Percentiles rank a stretch among this genome's conserved stretches.
Conservation (phyloP, 2,329 filamentous ascomycete species). For the Dendryphion nanum region DNA sequence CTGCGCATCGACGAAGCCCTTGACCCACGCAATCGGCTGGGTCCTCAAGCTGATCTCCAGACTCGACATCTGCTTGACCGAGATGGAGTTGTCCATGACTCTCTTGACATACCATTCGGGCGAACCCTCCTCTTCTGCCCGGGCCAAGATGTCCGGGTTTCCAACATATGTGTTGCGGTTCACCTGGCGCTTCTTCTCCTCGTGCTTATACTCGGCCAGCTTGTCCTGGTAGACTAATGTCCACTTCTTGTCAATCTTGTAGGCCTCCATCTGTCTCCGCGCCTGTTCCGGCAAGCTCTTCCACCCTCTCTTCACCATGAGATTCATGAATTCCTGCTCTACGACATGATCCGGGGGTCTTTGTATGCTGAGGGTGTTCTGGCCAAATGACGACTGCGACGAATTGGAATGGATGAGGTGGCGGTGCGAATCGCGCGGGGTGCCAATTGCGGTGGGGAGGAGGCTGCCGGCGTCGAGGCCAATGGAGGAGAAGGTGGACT, state of each 20-base stretch:
- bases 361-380: slow-evolving; percentile 61
- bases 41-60: slow-evolving; percentile 92
- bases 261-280: slow-evolving; percentile 91
- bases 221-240: slow-evolving; percentile 94
- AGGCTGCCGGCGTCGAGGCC: slow-evolving; percentile 41
- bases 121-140: slow-evolving; percentile 90
- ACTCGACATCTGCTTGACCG: slow-evolving; percentile 86
- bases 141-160: slow-evolving; percentile 65
- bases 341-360: slow-evolving; percentile 77
- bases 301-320: slow-evolving; percentile 98
- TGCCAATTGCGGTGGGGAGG: slow-evolving; percentile 35
- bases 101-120: slow-evolving; percentile 98
- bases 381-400: slow-evolving; percentile 50
- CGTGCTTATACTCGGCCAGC: slow-evolving; percentile 88
- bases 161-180: slow-evolving; percentile 63
- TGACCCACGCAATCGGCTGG: slow-evolving; percentile 96
- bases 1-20: slow-evolving; percentile 93
- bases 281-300: slow-evolving; percentile 96
- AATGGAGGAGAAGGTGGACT: slow-evolving; percentile 50
- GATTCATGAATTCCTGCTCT: slow-evolving; percentile 83
- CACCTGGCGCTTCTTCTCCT: slow-evolving; percentile 81
- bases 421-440: slow-evolving; percentile 44
- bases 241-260: slow-evolving; percentile 95
- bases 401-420: slow-evolving; percentile 43
- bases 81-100: slow-evolving; percentile 93